phyloP scores from a whole-genome alignment of 2,329 filamentous ascomycete species.

The Coniochaeta ligniaria region DNA sequence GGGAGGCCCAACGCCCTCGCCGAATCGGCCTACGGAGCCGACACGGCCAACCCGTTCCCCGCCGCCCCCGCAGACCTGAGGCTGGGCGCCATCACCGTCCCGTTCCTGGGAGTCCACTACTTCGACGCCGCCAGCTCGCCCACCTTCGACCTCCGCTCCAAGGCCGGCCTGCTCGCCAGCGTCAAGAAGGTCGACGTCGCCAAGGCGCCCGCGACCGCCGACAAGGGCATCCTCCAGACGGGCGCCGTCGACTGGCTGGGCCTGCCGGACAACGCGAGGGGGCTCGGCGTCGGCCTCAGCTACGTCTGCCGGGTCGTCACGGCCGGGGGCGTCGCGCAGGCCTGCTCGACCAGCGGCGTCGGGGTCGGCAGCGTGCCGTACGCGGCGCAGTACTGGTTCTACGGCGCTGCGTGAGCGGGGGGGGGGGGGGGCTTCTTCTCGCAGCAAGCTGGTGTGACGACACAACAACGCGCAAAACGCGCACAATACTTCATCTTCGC shows the following conservation, averaged over 20 bases:
- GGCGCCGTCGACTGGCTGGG: slow-evolving; percentile 50
- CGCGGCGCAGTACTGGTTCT: slow-evolving; percentile 53
- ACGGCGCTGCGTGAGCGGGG: slow-evolving; percentile 19
- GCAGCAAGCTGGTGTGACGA: background rate
- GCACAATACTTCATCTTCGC: background rate
- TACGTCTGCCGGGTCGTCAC: slow-evolving; percentile 49
- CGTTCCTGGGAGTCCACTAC: slow-evolving; percentile 58
- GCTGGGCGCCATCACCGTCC: slow-evolving; percentile 22
- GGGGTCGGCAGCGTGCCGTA: slow-evolving; percentile 46
- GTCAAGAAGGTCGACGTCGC: slow-evolving; percentile 41
- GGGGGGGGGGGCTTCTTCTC: background rate
- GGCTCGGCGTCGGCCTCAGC: slow-evolving; percentile 29
- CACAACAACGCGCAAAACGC: background rate
- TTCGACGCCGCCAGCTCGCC: slow-evolving; percentile 50
- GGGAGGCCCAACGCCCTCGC: slow-evolving; percentile 16
- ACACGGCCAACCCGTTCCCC: slow-evolving; percentile 37
- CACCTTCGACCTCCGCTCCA: slow-evolving; percentile 48
- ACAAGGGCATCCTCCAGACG: slow-evolving; percentile 36
- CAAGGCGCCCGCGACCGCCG: slow-evolving; percentile 42
- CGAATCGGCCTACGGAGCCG: slow-evolving; percentile 29
- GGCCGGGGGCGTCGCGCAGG: slow-evolving; percentile 38
- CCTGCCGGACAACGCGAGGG: slow-evolving; percentile 26
- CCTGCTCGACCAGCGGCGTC: slow-evolving; percentile 32
- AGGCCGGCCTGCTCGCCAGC: slow-evolving; percentile 30
- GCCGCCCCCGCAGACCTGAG: slow-evolving; percentile 28